Percentiles rank a stretch among this genome's conserved stretches.
Evolutionary conservation across 805 yeast genomes (phyloP).

Genomic region (Candida adriatica): DNA sequence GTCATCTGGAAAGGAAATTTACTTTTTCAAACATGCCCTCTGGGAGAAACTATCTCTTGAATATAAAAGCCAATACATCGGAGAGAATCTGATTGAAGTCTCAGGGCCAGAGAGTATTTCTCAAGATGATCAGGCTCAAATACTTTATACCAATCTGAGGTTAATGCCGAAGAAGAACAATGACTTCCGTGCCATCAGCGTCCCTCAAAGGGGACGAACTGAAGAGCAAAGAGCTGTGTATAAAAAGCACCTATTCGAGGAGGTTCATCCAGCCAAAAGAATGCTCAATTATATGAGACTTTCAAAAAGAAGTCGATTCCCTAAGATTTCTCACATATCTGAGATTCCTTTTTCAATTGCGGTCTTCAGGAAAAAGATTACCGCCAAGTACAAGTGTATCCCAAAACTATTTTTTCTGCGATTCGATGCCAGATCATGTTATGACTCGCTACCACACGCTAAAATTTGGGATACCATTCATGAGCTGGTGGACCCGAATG

Average conservation of each 20-base stretch:
- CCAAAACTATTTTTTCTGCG: constrained; percentile 47
- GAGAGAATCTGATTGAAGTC: constrained; percentile 27
- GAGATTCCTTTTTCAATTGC: constrained; percentile 38
- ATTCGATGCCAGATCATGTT: constrained; percentile 73
- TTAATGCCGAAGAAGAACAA: constrained; percentile 50
- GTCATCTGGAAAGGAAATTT: constrained; percentile 32
- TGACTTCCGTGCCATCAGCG: constrained; percentile 55
- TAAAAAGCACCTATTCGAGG: constrained; percentile 27
- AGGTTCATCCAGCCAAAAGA: constrained; percentile 38
- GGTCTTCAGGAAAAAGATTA: constrained; percentile 29
- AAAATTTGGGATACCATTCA: constrained; percentile 32
- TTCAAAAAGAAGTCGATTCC: constrained; percentile 20
- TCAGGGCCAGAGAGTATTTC: constrained; percentile 12
- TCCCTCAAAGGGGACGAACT: constrained; percentile 39
- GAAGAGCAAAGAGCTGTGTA: constrained; percentile 28
- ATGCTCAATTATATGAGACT: constrained; percentile 30
- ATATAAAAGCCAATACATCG: constrained; percentile 38
- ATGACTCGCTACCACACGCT: constrained; percentile 57
- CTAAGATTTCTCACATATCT: constrained; percentile 33
- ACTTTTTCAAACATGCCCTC: constrained; percentile 48
- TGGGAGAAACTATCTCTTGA: constrained; percentile 44
- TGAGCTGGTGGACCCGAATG: constrained; percentile 23
- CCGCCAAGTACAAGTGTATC: constrained; percentile 16
- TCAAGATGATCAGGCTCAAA: constrained; percentile 16
- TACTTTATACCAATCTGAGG: constrained; percentile 31